Percentiles rank a stretch among this genome's conserved stretches.
Evolutionary conservation across 108 stramenopile species (phyloP).

Genomic region (Epipyxis sp.): DNA sequence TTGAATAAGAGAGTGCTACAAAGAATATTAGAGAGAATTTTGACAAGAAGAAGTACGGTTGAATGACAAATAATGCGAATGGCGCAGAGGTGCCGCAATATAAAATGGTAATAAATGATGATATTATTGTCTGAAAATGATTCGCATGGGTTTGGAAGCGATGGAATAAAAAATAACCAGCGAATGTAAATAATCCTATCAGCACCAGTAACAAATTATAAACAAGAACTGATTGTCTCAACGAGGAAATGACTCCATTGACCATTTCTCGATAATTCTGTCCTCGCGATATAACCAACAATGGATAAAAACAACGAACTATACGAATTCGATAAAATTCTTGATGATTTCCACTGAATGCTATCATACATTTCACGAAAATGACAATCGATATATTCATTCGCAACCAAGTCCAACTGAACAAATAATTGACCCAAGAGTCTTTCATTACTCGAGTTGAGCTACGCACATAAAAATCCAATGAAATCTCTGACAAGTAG

Average conservation of each 20-base stretch:
- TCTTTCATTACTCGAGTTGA: too few relatives aligned
- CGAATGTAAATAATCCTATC: neutral
- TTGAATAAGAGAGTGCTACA: neutral
- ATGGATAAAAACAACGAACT: neutral
- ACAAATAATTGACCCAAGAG: too few relatives aligned
- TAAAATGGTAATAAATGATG: neutral
- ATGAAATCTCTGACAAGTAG: neutral
- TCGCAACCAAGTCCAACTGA: neutral
- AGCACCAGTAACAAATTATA: neutral
- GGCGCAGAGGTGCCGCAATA: neutral
- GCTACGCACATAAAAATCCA: neutral
- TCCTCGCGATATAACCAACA: neutral
- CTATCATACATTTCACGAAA: neutral
- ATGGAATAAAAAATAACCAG: conserved; percentile 6
- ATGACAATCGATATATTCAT: neutral
- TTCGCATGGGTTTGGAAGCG: neutral
- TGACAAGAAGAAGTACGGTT: neutral
- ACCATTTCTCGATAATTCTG: neutral
- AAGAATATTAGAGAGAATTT: neutral
- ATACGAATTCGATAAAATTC: neutral
- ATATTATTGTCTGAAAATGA: neutral
- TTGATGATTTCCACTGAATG: neutral
- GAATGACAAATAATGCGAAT: neutral
- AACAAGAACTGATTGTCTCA: neutral
- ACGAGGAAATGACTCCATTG: neutral